Evolutionary conservation across 306 rosid species (phyloP), one percentile per base, ranked within the genome.

Genomic region (Castanea mollissima): DNA sequence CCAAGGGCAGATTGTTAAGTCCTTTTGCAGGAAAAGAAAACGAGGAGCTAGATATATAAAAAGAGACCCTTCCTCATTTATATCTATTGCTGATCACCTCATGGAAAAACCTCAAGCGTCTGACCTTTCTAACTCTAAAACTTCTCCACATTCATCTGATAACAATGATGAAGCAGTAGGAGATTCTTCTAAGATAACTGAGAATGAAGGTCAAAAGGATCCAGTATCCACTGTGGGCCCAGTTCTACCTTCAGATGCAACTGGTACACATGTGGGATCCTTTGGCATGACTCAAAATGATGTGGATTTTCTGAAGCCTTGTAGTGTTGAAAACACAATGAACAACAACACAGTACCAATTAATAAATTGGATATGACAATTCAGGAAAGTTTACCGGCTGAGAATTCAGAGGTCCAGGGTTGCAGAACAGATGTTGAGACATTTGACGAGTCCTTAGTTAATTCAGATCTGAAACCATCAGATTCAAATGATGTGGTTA

Each of bases 181-280:
- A 77, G 76, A 32, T 84, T 78, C 85, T 79, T 78, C 81, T 34
- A 57, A 64, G 71, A 76, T 6, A 64, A 34, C 44, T 78, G 88
- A 76, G 74, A 85, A 86, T 78, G 82, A 84, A 79, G 83, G 73
- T 81, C 84, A 55, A 55, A 81, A 84, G 73, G 89, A 88, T 78
- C 74, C 69, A 23, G 56, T 76, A 57, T 81, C 88, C 69, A 21
- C 76, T 35, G 57, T 80, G 41, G 56, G 52, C 44, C 55, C 78
- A 25, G 78, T 84, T 62, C 68, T 68, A 51, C 76, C 79, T 59
- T 21, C 46, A 10, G 76, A 78, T 6, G 25, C 82, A 81, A 83
- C 65, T 20, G 83, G 80, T 78, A 20, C 65, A 80, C 79, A 74
- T 67, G 84, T 84, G 55, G 84, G 74, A 55, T 60, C 83, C 81